Evolutionary conservation across 1,139 yeast species (phyloP).

Genomic region (Hyphopichia burtonii): DNA sequence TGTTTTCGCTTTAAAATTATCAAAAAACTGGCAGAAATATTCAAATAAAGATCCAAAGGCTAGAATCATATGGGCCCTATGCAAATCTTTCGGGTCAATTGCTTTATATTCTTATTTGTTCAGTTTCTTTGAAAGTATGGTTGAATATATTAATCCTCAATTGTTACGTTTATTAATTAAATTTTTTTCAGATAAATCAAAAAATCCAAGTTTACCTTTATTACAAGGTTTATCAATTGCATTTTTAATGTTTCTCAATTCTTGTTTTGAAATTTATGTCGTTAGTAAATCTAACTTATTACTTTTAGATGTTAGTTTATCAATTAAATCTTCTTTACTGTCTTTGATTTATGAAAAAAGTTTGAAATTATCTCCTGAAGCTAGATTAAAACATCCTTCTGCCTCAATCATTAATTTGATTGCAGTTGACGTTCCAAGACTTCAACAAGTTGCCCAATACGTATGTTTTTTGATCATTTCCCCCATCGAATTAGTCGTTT

Average conservation of each 20-base stretch:
- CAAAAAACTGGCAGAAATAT: slow-evolving; percentile 16
- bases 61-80: slow-evolving; percentile 42
- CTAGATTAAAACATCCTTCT: slow-evolving; percentile 44
- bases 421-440: slow-evolving; percentile 58
- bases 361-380: slow-evolving; percentile 45
- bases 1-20: slow-evolving; percentile 15
- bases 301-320: slow-evolving; percentile 47
- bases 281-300: background rate
- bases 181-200: slow-evolving; percentile 32
- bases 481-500: slow-evolving; percentile 56
- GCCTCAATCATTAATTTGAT: slow-evolving; percentile 60
- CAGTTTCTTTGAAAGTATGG: slow-evolving; percentile 44
- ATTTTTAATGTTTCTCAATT: slow-evolving; percentile 44
- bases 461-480: slow-evolving; percentile 57
- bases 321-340: slow-evolving; percentile 51
- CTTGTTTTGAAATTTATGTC: slow-evolving; percentile 2
- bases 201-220: slow-evolving; percentile 34
- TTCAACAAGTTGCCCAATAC: slow-evolving; percentile 52
- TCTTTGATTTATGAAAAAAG: slow-evolving; percentile 53
- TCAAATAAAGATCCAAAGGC: slow-evolving; percentile 19
- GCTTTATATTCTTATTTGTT: slow-evolving; percentile 41
- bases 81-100: slow-evolving; percentile 48
- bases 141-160: slow-evolving; percentile 58
- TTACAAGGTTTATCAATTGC: slow-evolving; percentile 55
- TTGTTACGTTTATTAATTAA: slow-evolving; percentile 48